phyloP scores from a whole-genome alignment of 768 basidiomycete genomes.

The Tricholoma terreum region DNA sequence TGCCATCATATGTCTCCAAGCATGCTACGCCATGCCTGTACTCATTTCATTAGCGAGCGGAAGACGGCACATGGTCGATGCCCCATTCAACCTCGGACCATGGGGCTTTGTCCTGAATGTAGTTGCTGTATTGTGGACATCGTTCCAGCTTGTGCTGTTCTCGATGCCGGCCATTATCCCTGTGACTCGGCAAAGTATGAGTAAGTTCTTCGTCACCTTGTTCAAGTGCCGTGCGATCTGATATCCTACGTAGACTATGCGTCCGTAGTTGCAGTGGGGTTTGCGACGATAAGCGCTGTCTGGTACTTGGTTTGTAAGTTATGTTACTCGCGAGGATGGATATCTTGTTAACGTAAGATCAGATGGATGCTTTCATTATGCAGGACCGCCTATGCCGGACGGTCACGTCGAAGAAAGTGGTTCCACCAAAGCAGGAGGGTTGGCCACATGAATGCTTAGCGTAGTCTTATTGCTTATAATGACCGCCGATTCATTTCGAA shows the following conservation, averaged over 20 bases:
- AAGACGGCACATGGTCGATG: constrained; percentile 42
- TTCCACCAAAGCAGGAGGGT: background rate
- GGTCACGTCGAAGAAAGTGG: background rate
- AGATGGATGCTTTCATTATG: constrained; percentile 1
- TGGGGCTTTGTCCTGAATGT: constrained; percentile 46
- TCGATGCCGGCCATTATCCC: constrained; percentile 67
- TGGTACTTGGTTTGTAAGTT: constrained; percentile 61
- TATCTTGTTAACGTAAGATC: background rate
- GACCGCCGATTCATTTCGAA: background rate
- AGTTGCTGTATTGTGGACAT: constrained; percentile 55
- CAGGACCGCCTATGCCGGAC: background rate
- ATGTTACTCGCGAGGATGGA: background rate
- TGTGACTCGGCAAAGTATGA: constrained; percentile 47
- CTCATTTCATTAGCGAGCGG: constrained; percentile 47
- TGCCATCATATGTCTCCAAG: constrained; percentile 61
- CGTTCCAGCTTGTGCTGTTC: constrained; percentile 60
- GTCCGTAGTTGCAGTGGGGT: constrained; percentile 64
- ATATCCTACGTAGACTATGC: constrained; percentile 50
- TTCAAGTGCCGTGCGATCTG: background rate
- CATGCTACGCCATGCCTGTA: constrained; percentile 63
- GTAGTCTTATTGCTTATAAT: too few relatives aligned
- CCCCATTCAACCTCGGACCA: constrained; percentile 49
- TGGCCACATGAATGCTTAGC: background rate
- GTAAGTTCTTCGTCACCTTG: constrained; percentile 23
- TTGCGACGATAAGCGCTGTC: constrained; percentile 50